Evolutionary conservation across 2,329 filamentous ascomycete species (phyloP).

Genomic region (Purpureocillium lavendulum): DNA sequence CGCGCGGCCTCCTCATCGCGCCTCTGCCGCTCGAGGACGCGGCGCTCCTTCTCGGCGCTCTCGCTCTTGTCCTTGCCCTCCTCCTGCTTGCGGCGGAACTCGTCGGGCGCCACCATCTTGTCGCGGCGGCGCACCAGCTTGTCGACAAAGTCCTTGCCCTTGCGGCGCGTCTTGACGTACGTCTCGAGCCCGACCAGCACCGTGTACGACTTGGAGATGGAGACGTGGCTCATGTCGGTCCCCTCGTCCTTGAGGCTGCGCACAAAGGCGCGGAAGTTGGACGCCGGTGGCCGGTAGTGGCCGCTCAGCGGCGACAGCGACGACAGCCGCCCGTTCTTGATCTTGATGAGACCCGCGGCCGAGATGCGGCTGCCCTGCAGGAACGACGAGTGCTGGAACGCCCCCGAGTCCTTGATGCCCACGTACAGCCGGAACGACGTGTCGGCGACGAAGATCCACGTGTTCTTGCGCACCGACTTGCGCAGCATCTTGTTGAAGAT

Average conservation of each 20-base stretch:
- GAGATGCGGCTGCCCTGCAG: slow-evolving; percentile 74
- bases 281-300: slow-evolving; percentile 77
- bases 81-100: slow-evolving; percentile 47
- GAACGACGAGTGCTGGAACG: slow-evolving; percentile 88
- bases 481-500: slow-evolving; percentile 73
- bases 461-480: slow-evolving; percentile 74
- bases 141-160: slow-evolving; percentile 47
- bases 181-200: slow-evolving; percentile 76
- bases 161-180: slow-evolving; percentile 61
- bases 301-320: slow-evolving; percentile 65
- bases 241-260: slow-evolving; percentile 62
- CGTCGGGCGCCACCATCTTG: slow-evolving; percentile 53
- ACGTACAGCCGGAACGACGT: slow-evolving; percentile 79
- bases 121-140: slow-evolving; percentile 46
- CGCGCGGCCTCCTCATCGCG: slow-evolving; percentile 28
- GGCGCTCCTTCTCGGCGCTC: slow-evolving; percentile 44
- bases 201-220: slow-evolving; percentile 73
- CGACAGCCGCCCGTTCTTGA: slow-evolving; percentile 71
- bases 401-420: slow-evolving; percentile 80
- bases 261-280: slow-evolving; percentile 78
- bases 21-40: slow-evolving; percentile 30
- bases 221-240: slow-evolving; percentile 71
- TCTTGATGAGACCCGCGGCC: slow-evolving; percentile 76
- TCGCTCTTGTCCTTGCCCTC: slow-evolving; percentile 52
- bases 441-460: slow-evolving; percentile 90